A percentile compares a stretch with the other conserved stretches of the same genome.
These are phyloP conservation scores for Boechera retrofracta DNA, from an alignment of 345 rosid genomes.

Conservation along the genomic window DNA sequence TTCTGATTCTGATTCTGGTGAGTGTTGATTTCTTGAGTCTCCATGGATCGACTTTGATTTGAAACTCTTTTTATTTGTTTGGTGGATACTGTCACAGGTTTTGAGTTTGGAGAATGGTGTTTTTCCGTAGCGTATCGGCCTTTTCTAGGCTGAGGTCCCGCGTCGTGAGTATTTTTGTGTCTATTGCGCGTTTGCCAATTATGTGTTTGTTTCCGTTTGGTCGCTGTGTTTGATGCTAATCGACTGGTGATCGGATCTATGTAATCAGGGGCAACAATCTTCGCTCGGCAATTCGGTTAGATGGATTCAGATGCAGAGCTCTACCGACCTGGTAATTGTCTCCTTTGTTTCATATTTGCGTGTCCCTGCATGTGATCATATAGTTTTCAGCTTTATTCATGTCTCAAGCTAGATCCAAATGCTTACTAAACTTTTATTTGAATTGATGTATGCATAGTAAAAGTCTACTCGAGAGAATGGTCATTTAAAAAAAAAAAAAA, in stretches of 20 bases:
- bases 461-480: background rate
- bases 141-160: conserved; percentile 73
- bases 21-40: conserved; percentile 23
- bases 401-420: background rate
- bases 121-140: conserved; percentile 66
- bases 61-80: background rate
- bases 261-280: conserved; percentile 63
- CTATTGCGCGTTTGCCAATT: background rate
- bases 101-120: conserved; percentile 57
- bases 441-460: background rate
- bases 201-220: background rate
- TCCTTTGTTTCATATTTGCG: background rate
- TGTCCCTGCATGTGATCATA: background rate
- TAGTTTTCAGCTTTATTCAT: conserved; percentile 1
- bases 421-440: background rate
- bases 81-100: conserved; percentile 41
- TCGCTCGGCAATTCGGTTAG: conserved; percentile 66
- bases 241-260: conserved; percentile 31
- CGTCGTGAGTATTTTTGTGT: conserved; percentile 50
- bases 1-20: conserved; percentile 5
- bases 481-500: background rate
- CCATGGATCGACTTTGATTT: conserved; percentile 20
- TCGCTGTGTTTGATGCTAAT: conserved; percentile 7
- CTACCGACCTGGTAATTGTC: conserved; percentile 65
- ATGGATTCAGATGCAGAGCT: conserved; percentile 89